A percentile compares a stretch with the other conserved stretches of the same genome.
These are phyloP conservation scores for Nigrospora sphaerica DNA, from an alignment of 2,329 filamentous ascomycete genomes.

Conservation along the genomic window DNA sequence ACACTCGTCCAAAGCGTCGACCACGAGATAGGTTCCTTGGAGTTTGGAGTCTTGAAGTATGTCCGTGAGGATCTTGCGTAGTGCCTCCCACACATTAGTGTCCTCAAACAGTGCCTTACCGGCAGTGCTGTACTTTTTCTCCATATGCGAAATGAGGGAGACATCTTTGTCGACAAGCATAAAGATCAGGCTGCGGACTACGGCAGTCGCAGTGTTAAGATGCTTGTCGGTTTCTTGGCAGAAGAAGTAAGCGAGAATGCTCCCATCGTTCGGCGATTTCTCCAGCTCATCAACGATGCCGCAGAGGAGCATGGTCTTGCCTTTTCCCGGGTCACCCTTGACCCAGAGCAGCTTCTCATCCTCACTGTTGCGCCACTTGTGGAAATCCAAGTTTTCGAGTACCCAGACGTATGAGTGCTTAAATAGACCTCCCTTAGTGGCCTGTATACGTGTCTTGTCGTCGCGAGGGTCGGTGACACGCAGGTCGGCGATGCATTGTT, in stretches of 20 bases:
- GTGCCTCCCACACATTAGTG: conserved; percentile 24
- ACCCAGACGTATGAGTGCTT: conserved; percentile 28
- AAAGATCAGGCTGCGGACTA: conserved; percentile 35
- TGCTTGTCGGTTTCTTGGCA: conserved; percentile 30
- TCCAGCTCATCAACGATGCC: conserved; percentile 17
- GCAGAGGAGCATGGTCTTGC: conserved; percentile 25
- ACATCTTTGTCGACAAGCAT: conserved; percentile 25
- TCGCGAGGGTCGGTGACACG: conserved; percentile 8
- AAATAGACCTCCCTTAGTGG: conserved; percentile 15
- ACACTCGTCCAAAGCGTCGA: conserved; percentile 3
- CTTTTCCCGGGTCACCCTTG: conserved; percentile 25
- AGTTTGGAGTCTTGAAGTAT: conserved; percentile 29
- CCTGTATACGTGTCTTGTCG: conserved; percentile 13
- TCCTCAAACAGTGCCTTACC: conserved; percentile 32
- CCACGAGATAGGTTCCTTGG: conserved; percentile 9
- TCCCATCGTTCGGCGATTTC: background rate
- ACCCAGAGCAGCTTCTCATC: conserved; percentile 23
- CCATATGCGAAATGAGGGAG: conserved; percentile 24
- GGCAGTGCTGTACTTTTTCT: conserved; percentile 21
- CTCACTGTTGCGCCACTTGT: conserved; percentile 15
- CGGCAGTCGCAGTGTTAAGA: conserved; percentile 29
- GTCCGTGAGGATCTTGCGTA: conserved; percentile 28
- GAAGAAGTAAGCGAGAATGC: conserved; percentile 33
- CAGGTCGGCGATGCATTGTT: conserved; percentile 7
- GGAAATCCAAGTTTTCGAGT: conserved; percentile 17